phyloP scores from a whole-genome alignment of 2,329 filamentous ascomycete genomes.

The Alternaria consortialis region DNA sequence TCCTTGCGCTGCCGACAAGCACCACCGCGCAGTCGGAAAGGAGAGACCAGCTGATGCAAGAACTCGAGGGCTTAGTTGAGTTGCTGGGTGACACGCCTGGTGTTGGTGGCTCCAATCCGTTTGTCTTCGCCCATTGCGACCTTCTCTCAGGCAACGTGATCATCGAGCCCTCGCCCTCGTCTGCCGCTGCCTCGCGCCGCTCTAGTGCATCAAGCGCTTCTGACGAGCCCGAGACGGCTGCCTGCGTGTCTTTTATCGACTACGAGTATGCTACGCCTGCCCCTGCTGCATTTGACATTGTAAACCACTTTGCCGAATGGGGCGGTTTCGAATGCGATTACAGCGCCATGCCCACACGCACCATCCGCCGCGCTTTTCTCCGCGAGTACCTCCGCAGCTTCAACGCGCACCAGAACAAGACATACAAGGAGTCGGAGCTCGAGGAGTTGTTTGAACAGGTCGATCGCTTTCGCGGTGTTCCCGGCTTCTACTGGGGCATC shows the following conservation, averaged over 20 bases:
- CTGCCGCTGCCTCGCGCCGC: constrained; percentile 44
- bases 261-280: constrained; percentile 98
- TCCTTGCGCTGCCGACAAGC: constrained; percentile 78
- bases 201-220: constrained; percentile 45
- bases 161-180: constrained; percentile 66
- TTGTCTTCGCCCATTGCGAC: constrained; percentile 95
- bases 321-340: constrained; percentile 96
- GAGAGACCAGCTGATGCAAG: constrained; percentile 73
- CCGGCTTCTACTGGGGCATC: constrained; percentile 90
- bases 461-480: constrained; percentile 85
- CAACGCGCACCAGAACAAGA: constrained; percentile 52
- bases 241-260: constrained; percentile 77
- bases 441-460: constrained; percentile 79
- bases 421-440: constrained; percentile 65
- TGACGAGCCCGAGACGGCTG: constrained; percentile 40
- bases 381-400: constrained; percentile 83
- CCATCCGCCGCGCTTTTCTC: constrained; percentile 82
- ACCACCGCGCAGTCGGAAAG: constrained; percentile 75
- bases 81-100: constrained; percentile 80
- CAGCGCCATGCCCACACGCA: constrained; percentile 78
- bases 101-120: constrained; percentile 72
- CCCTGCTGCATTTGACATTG: constrained; percentile 93
- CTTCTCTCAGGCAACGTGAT: constrained; percentile 97
- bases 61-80: constrained; percentile 74
- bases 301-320: constrained; percentile 99